Evolutionary conservation across 2,329 filamentous ascomycete species (phyloP).

Genomic region (Fusarium beomiforme): DNA sequence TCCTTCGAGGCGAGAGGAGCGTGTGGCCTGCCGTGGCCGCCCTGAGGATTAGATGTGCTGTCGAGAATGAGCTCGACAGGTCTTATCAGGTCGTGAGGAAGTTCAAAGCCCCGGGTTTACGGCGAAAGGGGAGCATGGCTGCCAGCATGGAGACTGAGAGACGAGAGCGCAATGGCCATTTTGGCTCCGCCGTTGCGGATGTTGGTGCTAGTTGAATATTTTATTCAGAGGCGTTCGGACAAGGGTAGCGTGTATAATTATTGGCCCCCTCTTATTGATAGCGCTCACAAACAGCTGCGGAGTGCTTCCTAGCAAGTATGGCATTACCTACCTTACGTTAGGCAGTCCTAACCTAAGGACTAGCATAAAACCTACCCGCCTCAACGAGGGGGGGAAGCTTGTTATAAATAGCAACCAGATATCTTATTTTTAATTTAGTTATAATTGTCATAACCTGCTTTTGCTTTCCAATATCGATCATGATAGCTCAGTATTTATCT

Average conservation of each 20-base stretch:
- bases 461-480: background rate
- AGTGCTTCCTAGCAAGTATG: background rate
- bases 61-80: conserved; percentile 88
- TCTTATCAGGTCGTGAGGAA: conserved; percentile 84
- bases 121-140: conserved; percentile 57
- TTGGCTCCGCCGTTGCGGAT: conserved; percentile 17
- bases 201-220: conserved; percentile 18
- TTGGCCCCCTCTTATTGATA: background rate
- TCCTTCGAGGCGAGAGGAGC: conserved; percentile 81
- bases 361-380: background rate
- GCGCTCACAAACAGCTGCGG: background rate
- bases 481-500: background rate
- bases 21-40: conserved; percentile 92
- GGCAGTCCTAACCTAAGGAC: background rate
- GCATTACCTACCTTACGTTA: background rate
- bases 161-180: conserved; percentile 22
- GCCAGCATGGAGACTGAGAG: conserved; percentile 39
- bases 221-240: background rate
- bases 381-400: background rate
- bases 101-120: conserved; percentile 62
- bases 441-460: background rate
- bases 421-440: background rate
- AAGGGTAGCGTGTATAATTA: conserved; percentile 3
- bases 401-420: background rate
- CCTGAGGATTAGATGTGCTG: conserved; percentile 80